Evolutionary conservation across 192 early-diverging fungal genomes (phyloP), one percentile per base, ranked within the genome.

Genomic region (Podila horticola): DNA sequence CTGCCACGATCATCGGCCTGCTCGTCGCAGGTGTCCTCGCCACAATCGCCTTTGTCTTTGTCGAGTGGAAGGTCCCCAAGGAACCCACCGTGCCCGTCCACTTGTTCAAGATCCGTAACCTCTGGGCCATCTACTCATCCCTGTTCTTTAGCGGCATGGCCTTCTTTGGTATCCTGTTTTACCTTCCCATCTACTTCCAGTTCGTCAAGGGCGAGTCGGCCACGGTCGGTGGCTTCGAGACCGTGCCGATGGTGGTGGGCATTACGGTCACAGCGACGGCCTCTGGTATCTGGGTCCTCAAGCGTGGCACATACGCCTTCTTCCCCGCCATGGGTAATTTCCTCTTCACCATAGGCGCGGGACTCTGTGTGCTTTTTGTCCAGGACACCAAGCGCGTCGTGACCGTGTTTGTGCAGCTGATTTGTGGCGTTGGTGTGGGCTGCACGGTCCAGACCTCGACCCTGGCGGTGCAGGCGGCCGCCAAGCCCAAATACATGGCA

Each of bases 81-180:
- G 88, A 93, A 48, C 91, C 93, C 31, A 84, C 94, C 57, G 83
- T 93, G 52, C 92, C 92, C 49, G 74, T 85, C 52, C 58, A 72
- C 31, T 45, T 93, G 13, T 93, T 91, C 69, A 77, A 84, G 62
- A 90, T 86, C 88, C 86, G 74, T 9, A 84, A 73, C 17, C 73
- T 79, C 12, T 70, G 83, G 8, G 76, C 76, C 28, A 71, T 66
- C 13, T 79, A 70, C 17, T 49, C 69, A 5, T 62, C 74, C 30
- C 67, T 82, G 45, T 86, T 73, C 69, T 86, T 75, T 57, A 75
- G 75, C 57, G 34, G 74, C 50, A 86, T 86, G 82, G 38, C 50
- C 50, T 74, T 79, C 38, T 63, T 62, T 66, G 61, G 69, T 8
- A 69, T 82, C 8, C 71, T 83, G 17, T 86, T 84, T 50, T 60